A percentile compares a stretch with the other conserved stretches of the same genome.
Evolutionary conservation across 768 basidiomycete genomes (phyloP).

Genomic region (Trichaptum fuscoviolaceum): DNA sequence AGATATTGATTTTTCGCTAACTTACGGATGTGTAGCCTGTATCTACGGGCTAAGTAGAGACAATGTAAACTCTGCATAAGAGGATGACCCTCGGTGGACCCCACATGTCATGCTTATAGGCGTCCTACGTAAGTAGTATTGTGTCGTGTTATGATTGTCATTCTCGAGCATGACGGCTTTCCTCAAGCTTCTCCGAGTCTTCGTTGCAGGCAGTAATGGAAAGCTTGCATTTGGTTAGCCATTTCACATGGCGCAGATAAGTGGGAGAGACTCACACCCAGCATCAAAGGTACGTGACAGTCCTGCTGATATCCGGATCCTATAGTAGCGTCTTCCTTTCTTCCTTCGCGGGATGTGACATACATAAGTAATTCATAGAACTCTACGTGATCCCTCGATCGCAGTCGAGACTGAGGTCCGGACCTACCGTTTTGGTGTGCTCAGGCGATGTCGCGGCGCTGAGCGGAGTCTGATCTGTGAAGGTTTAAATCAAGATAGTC

Average conservation of each 20-base stretch:
- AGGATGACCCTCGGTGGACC: too few species aligned
- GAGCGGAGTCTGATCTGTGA: background rate
- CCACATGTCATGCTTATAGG: too few species aligned
- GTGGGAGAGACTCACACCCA: background rate
- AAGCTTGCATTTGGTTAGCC: background rate
- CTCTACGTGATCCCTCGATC: constrained; percentile 1
- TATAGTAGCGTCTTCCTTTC: background rate
- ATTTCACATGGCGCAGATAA: background rate
- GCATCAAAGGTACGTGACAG: background rate
- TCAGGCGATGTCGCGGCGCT: background rate
- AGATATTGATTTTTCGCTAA: too few species aligned
- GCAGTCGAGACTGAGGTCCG: background rate
- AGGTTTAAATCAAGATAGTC: too few species aligned
- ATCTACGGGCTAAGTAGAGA: too few species aligned
- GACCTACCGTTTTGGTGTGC: background rate
- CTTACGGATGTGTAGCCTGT: too few species aligned
- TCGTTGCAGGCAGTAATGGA: background rate
- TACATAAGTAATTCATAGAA: background rate
- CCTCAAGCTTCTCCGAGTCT: too few species aligned
- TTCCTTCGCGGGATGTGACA: background rate
- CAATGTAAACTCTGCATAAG: too few species aligned
- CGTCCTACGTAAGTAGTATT: too few species aligned
- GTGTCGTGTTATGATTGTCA: too few species aligned
- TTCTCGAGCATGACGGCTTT: too few species aligned
- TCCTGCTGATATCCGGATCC: background rate